Evolutionary conservation across 2,329 filamentous ascomycete species (phyloP), one percentile per base, ranked within the genome.

Genomic region (Tolypocladium album): DNA sequence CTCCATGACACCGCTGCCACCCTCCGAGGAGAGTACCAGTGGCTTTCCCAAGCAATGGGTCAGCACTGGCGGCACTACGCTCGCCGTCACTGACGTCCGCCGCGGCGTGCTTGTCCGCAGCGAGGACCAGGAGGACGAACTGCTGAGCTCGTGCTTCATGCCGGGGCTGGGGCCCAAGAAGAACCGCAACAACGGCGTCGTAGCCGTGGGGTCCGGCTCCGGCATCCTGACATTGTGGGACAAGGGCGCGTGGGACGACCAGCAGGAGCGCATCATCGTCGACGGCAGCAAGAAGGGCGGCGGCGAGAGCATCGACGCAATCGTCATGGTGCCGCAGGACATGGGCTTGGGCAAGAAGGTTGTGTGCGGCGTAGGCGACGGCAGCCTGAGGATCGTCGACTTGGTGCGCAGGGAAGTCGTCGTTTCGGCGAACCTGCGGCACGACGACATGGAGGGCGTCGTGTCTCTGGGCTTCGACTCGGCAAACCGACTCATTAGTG

Each of bases 41-140:
- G 92, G 92, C 6, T 93, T 90, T 71, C 86, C 90, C 67, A 96
- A 96, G 75, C 93, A 97, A 75, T 99, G 92, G 89, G 83, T 97
- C 58, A 94, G 89, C 43, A 97, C 92, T 0, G 94, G 94, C 40
- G 92, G 92, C 53, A 93, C 90, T 1, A 97, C 93, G 0, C 78
- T 99, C 24, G 90, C 92, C 1, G 87, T 97, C 43, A 96, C 92
- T 0, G 94, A 99, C 71, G 78, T 97, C 53, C 85, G 93, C 31
- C 82, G 90, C 56, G 93, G 93, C 17, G 90, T 97, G 7, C 77
- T 97, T 52, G 88, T 92, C 3, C 88, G 88, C 61, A 96, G 91
- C 65, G 94, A 97, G 70, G 92, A 97, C 68, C 94, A 97, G 71
- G 94, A 95, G 67, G 92, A 97, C 65, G 91, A 97, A 74, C 77